Evolutionary conservation across 305 asterid genomes (phyloP), one percentile per base, ranked within the genome.

Genomic region (Solanum hybrid): DNA sequence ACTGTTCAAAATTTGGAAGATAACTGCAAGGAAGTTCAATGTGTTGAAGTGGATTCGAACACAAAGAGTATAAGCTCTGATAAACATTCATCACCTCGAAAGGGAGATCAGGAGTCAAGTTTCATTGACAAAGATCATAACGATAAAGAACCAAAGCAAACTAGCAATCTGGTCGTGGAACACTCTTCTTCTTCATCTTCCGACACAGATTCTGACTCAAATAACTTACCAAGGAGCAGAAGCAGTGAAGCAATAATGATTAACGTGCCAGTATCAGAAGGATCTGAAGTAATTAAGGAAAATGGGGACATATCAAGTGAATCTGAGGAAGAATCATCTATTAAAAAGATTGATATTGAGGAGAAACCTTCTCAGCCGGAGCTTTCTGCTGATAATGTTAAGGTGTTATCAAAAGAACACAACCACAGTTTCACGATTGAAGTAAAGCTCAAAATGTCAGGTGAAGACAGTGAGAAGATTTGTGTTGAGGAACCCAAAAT

Each of bases 11-110:
- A 80, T 71, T 89, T 86, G 35, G 96, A 92, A 85, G 97, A 94
- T 69, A 91, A 56, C 88, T 92, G 95, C 92, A 95, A 93, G 94
- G 98, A 96, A 85, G 97, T 96, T 72, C 95, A 93, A 88, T 93
- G 95, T 84, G 92, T 94, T 64, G 98, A 94, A 90, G 90, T 76
- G 10, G 94, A 94, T 60, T 87, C 89, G 36, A 60, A 78, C 90
- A 51, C 82, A 75, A 87, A 90, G 34, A 89, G 86, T 78, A 37
- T 46, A 6, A 71, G 88, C 42, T 89, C 92, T 38, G 89, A 79
- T 29, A 26, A 88, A 46, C 36, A 29, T 31, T 69, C 91, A 73
- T 90, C 94, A 82, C 93, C 88, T 66, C 91, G 24, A 88, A 82
- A 69, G 73, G 91, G 73, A 72, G 87, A 88, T 42, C 90, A 72